Evolutionary conservation across 164 flowering plant genomes (phyloP), one percentile per base, ranked within the genome.

Genomic region (Pachysandra terminalis): DNA sequence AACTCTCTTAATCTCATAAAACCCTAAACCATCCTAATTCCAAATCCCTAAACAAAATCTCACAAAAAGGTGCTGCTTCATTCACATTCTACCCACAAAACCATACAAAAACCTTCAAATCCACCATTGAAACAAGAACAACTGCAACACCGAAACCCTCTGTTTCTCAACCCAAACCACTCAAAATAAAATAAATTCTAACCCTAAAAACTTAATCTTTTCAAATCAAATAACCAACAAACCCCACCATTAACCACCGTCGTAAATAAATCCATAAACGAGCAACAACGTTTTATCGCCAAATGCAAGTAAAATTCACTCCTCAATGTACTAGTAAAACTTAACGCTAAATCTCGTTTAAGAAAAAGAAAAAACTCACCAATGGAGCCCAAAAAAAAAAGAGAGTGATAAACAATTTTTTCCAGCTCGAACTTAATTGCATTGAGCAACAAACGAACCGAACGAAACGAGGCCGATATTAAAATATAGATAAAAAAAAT

Each of bases 201-300:
- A 66, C 4, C 56, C 70, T 9, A 16, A 27, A 28, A 21, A 32
- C 37, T 41, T 21, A 22, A 56, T 24, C 12, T 19, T 9, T 22
- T 25, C 17, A 9, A 19, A 24, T 37, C 23, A 57, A 56, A 25
- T 21, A 25, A 19, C 40, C 23, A 51, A 22, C 19, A 41, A 64
- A 70, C 19, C 15, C 41, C 67, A 16, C 25, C 61, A 40, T 69
- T 56, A 55, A 25, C 55, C 61, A 56, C 73, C 22, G 21, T 45
- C 25, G 54, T 32, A 26, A 63, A 62, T 32, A 26, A 63, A 56
- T 63, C 19, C 62, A 56, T 55, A 56, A 15, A 15, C 23, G 10
- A 68, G 27, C 49, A 56, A 65, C 65, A 15, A 56, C 66, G 37
- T 59, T 24, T 52, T 66, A 59, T 61, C 40, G 19, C 54, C 49